Conservation (phyloP, 1,284 basidiomycete genomes). For the Puccinia triticina region DNA sequence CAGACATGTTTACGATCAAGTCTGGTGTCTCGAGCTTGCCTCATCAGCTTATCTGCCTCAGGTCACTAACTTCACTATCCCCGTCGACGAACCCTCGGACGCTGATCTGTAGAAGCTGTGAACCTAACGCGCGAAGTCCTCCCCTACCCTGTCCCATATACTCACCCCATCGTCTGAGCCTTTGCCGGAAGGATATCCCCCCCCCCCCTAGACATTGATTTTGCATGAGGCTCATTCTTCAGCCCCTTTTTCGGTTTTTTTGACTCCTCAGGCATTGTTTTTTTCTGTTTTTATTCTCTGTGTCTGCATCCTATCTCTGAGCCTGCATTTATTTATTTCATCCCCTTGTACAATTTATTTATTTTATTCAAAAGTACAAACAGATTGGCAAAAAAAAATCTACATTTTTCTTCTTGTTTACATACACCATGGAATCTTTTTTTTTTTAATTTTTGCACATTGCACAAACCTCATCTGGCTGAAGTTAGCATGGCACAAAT, state of each 20-base stretch:
- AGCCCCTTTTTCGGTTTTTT: neutral
- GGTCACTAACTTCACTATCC: slow-evolving; percentile 53
- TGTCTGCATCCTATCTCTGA: neutral
- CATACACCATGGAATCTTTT: no score
- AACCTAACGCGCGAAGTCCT: no score
- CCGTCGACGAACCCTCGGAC: slow-evolving; percentile 29
- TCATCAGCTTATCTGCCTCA: slow-evolving; percentile 54
- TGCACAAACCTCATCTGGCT: no score
- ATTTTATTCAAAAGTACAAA: neutral
- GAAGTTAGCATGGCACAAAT: no score
- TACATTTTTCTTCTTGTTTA: no score
- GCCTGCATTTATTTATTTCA: neutral
- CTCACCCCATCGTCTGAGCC: no score
- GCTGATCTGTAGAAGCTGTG: neutral
- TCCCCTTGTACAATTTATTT: no score
- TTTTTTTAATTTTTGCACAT: no score
- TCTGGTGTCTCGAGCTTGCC: slow-evolving; percentile 52
- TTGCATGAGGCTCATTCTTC: neutral
- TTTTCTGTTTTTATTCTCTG: neutral
- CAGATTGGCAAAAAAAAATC: neutral
- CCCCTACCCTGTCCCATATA: no score
- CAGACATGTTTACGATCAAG: slow-evolving; percentile 52
- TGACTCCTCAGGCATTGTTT: neutral
- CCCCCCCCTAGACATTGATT: neutral
- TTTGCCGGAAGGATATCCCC: neutral